Conservation (phyloP, 129 eudicot genomes). For the Escallonia rubra region DNA sequence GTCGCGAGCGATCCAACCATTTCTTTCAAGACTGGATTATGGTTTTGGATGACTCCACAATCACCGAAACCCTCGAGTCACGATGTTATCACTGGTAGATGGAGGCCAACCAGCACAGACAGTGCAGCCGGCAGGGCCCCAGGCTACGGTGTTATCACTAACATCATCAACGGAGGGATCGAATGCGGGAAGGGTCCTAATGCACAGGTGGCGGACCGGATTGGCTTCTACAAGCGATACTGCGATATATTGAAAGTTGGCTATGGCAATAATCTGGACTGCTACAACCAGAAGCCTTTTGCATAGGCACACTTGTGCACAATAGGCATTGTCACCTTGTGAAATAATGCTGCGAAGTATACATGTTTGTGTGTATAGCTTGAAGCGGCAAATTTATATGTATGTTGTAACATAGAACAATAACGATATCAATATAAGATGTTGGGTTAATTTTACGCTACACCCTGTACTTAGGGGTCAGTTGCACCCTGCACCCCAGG, state of each 20-base stretch:
- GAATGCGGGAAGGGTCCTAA: slow-evolving; percentile 21
- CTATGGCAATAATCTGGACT: slow-evolving; percentile 22
- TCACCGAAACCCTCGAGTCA: slow-evolving; percentile 30
- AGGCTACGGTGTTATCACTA: slow-evolving; percentile 31
- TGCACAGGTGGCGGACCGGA: slow-evolving; percentile 2
- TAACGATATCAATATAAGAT: too few species aligned
- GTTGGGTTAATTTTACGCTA: too few species aligned
- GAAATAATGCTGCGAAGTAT: too few species aligned
- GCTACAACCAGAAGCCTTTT: slow-evolving; percentile 23
- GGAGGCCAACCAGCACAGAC: slow-evolving; percentile 26
- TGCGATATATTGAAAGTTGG: slow-evolving; percentile 17
- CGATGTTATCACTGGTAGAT: slow-evolving; percentile 17
- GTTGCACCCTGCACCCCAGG: too few species aligned
- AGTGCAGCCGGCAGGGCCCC: slow-evolving; percentile 19
- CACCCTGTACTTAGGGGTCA: too few species aligned
- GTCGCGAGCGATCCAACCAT: slow-evolving; percentile 12
- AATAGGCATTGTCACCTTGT: too few species aligned
- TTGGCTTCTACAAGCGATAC: slow-evolving; percentile 28
- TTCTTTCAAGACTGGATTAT: slow-evolving; percentile 25
- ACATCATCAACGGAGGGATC: slow-evolving; percentile 39
- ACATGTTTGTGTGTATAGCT: too few species aligned
- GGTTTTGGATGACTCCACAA: slow-evolving; percentile 43
- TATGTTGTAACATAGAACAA: too few species aligned
- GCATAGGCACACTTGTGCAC: neutral
- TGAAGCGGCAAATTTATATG: too few species aligned